Evolutionary conservation across 2,329 filamentous ascomycete species (phyloP), one percentile per base, ranked within the genome.

Genomic region (Talaromyces sp.): DNA sequence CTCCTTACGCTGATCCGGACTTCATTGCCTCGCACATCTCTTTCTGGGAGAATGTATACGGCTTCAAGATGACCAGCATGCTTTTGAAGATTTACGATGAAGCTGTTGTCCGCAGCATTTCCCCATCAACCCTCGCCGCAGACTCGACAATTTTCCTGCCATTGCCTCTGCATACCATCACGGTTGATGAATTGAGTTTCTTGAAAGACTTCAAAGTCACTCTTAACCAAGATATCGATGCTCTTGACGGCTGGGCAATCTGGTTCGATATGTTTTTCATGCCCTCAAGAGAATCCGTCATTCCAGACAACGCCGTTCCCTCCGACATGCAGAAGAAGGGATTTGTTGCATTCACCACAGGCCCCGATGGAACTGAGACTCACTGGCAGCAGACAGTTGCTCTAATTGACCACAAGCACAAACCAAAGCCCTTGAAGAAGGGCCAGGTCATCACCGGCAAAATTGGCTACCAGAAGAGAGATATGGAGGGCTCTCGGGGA

Each of bases 181-280:
- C 80, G 19, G 78, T 85, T 1, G 80, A 86, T 33, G 90, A 97
- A 62, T 79, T 97, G 16, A 82, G 84, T 14, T 97, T 97, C 75
- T 83, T 83, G 42, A 83, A 85, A 8, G 75, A 82, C 3, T 95
- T 91, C 77, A 70, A 81, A 49, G 81, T 86, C 9, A 81, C 77
- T 14, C 67, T 94, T 5, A 80, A 78, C 1, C 75, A 81, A 40
- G 82, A 88, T 55, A 77, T 87, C 50, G 85, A 89, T 54, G 77
- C 80, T 1, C 76, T 97, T n/a, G 91, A 97, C 67, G 93, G 90
- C 4, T 96, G 91, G 71, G 80, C 91, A 13, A 82, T 96, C 62
- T 97, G 92, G 90, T 97, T 97, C 69, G 93, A 97, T 70, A 93
- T 88, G 20, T 94, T 94, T 78, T 97, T 97, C 74, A 83, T 88